A percentile compares a stretch with the other conserved stretches of the same genome.
Evolutionary conservation across 2,329 filamentous ascomycete species (phyloP).

Genomic region (Penicillium sp.): DNA sequence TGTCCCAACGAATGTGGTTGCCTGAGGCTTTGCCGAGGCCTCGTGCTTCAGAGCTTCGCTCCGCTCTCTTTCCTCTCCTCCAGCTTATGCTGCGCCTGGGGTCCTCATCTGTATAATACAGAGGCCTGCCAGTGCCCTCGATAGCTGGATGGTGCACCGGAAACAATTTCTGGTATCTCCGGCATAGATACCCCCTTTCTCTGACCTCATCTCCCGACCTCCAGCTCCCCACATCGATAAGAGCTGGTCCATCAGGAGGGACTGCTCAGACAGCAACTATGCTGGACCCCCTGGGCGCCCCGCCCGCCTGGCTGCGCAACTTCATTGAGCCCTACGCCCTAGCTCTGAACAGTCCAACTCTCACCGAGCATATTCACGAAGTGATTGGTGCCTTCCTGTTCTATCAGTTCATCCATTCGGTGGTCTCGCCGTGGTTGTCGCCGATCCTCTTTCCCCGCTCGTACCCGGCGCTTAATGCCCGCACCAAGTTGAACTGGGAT

Average conservation of each 20-base stretch:
- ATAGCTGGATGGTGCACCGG: constrained; percentile 17
- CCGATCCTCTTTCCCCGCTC: constrained; percentile 56
- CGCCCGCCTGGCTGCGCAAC: constrained; percentile 56
- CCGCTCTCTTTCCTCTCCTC: constrained; percentile 19
- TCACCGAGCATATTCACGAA: constrained; percentile 66
- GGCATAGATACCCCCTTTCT: constrained; percentile 13
- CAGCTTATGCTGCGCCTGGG: constrained; percentile 14
- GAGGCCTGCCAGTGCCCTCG: constrained; percentile 4
- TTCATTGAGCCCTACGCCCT: constrained; percentile 56
- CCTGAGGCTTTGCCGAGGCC: constrained; percentile 28
- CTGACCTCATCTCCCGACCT: constrained; percentile 10
- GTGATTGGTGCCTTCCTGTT: constrained; percentile 58
- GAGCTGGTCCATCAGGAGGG: constrained; percentile 19
- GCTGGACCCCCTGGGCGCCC: constrained; percentile 51
- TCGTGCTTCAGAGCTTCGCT: constrained; percentile 15
- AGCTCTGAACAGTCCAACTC: constrained; percentile 56
- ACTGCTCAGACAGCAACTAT: constrained; percentile 33
- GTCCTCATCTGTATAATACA: constrained; percentile 12
- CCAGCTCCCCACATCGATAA: constrained; percentile 27
- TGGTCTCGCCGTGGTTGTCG: constrained; percentile 60
- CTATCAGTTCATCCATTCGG: constrained; percentile 60
- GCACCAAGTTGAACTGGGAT: constrained; percentile 68
- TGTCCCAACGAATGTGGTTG: constrained; percentile 22
- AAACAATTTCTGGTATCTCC: constrained; percentile 11
- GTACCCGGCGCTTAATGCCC: constrained; percentile 57